Evolutionary conservation across 805 yeast species (phyloP), one percentile per base, ranked within the genome.

Genomic region (Saturnispora silvae): DNA sequence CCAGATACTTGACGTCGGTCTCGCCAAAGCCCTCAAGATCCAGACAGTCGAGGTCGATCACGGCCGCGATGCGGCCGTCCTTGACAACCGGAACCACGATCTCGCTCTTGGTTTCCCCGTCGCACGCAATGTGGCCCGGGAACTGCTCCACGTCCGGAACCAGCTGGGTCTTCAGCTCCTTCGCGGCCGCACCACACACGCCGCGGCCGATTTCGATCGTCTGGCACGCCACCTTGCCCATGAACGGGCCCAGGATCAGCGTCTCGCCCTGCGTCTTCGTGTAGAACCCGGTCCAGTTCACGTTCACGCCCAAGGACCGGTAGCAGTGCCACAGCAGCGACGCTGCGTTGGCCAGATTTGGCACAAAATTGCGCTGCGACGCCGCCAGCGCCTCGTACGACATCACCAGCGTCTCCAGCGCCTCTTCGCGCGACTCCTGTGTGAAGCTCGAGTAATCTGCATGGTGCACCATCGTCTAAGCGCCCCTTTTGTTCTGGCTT

Each of bases 101-200:
- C 53, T 89, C 98, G 55, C 95, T 81, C 45, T 80, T 70, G 0
- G 97, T 89, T 41, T 78, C 95, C 0, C 95, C 95, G 60, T 92
- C 98, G 60, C 98, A 89, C 0, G 97, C 97, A 45, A 89, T 92
- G 54, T 89, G 97, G 1, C 94, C 94, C 0, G 95, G 94, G 49
- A 75, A 85, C 47, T 70, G 55, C 16, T 79, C 66, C 2, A 89
- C 97, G 54, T 89, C 73, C 1, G 68, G 65, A 9, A 89, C 96
- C 5, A 86, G 51, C 52, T 85, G 95, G 1, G 95, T 81, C 31
- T 55, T 37, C 38, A 58, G 57, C 1, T 63, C 45, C 0, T 52
- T 43, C 0, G 94, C 95, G 2, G 95, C 94, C 1, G 72, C 62
- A 4, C 98, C 97, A 61, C 97, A 92, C 1, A 89, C 97, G 11